Conservation (phyloP, 1,139 yeast genomes). For the Debaryomyces singareniensis region DNA sequence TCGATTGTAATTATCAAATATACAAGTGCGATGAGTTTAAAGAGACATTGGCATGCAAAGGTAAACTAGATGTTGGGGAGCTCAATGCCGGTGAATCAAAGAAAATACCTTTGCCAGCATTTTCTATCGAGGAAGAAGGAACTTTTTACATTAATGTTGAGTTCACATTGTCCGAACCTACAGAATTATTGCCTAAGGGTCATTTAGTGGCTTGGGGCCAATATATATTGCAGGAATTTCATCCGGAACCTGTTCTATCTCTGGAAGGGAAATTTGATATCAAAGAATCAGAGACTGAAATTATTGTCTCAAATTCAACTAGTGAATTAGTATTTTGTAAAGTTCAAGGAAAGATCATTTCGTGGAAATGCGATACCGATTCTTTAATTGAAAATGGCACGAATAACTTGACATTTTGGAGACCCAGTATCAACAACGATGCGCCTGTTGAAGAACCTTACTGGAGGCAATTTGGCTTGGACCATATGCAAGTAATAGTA, state of each 20-base stretch:
- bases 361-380: slow-evolving; percentile 5
- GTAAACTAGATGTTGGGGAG: slow-evolving; percentile 5
- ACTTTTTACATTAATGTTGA: slow-evolving; percentile 5
- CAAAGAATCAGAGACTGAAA: too few relatives aligned
- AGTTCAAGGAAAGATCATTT: slow-evolving; percentile 2
- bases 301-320: too few relatives aligned
- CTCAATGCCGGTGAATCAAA: slow-evolving; percentile 3
- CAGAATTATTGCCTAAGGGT: slow-evolving; percentile 9
- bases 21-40: slow-evolving; percentile 4
- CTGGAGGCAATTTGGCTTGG: slow-evolving; percentile 10
- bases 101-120: slow-evolving; percentile 3
- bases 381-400: slow-evolving; percentile 4
- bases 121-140: slow-evolving; percentile 1
- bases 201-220: slow-evolving; percentile 22
- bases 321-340: too few relatives aligned
- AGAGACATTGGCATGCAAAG: slow-evolving; percentile 5
- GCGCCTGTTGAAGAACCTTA: slow-evolving; percentile 10
- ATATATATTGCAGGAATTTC: slow-evolving; percentile 3
- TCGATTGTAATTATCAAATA: slow-evolving; percentile 2
- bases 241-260: not conserved
- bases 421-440: slow-evolving; percentile 28
- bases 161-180: slow-evolving; percentile 5
- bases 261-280: slow-evolving; percentile 1
- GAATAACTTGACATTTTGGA: slow-evolving; percentile 16
- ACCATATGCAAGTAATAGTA: slow-evolving; percentile 7